Conservation (phyloP, 441 rosid species). For the Croton laevigatus region DNA sequence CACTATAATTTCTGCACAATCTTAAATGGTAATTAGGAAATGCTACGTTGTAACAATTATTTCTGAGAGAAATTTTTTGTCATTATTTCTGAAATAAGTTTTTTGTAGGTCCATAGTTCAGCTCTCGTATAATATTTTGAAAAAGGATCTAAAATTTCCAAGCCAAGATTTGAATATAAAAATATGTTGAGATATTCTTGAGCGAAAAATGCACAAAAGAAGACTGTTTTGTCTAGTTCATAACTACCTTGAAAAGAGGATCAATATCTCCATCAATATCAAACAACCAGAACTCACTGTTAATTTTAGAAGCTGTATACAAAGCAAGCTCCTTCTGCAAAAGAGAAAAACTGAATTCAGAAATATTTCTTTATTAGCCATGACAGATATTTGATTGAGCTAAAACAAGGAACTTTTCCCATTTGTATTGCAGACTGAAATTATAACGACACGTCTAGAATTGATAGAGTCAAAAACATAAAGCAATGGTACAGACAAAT, state of each 20-base stretch:
- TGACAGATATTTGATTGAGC: not conserved
- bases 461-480: not conserved
- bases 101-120: not conserved
- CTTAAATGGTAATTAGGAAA: conserved; percentile 14
- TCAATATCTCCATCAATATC: conserved; percentile 93
- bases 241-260: conserved; percentile 89
- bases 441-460: not conserved
- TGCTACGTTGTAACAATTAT: not conserved
- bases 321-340: conserved; percentile 97
- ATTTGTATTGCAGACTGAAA: not conserved
- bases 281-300: conserved; percentile 84
- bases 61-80: not conserved
- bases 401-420: not conserved
- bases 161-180: not conserved
- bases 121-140: conserved; percentile 1
- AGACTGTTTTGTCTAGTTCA: not conserved
- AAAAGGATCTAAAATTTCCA: not conserved
- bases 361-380: conserved; percentile 4
- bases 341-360: conserved; percentile 22
- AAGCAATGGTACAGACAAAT: conserved; percentile 2
- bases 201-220: not conserved
- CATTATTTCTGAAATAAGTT: not conserved
- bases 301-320: conserved; percentile 85
- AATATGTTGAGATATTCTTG: not conserved
- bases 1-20: conserved; percentile 5